Percentiles rank a stretch among this genome's conserved stretches.
Evolutionary conservation across 441 rosid genomes (phyloP).

Genomic region (Adansonia madagascariensis): DNA sequence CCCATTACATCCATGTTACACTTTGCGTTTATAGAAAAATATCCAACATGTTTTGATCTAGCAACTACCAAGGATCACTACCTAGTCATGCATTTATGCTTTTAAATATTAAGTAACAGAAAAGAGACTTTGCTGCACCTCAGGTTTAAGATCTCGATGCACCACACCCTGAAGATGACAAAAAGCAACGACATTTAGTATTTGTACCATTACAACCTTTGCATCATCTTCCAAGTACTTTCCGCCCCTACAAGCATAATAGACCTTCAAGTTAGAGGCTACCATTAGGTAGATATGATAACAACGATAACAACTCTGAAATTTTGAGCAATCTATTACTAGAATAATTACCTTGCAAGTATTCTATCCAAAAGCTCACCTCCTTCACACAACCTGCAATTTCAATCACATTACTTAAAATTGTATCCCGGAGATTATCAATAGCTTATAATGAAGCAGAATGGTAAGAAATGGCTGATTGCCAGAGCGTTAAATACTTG

Average conservation of each 20-base stretch:
- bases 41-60: background rate
- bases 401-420: slow-evolving; percentile 18
- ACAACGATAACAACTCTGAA: slow-evolving; percentile 24
- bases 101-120: slow-evolving; percentile 6
- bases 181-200: slow-evolving; percentile 84
- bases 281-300: background rate
- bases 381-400: slow-evolving; percentile 95
- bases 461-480: slow-evolving; percentile 4
- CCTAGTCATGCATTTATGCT: slow-evolving; percentile 1
- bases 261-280: slow-evolving; percentile 37
- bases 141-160: slow-evolving; percentile 97
- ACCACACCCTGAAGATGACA: slow-evolving; percentile 98
- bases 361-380: slow-evolving; percentile 99
- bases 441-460: slow-evolving; percentile 13
- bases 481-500: background rate
- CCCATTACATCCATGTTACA: background rate
- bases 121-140: slow-evolving; percentile 50
- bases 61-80: background rate
- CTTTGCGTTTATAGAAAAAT: background rate
- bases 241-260: slow-evolving; percentile 68
- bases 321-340: slow-evolving; percentile 6
- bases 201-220: slow-evolving; percentile 79
- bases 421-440: background rate
- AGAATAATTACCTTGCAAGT: slow-evolving; percentile 68
- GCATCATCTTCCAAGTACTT: slow-evolving; percentile 96